phyloP scores from a whole-genome alignment of 2,329 filamentous ascomycete species.

The Corinectria fuckeliana region DNA sequence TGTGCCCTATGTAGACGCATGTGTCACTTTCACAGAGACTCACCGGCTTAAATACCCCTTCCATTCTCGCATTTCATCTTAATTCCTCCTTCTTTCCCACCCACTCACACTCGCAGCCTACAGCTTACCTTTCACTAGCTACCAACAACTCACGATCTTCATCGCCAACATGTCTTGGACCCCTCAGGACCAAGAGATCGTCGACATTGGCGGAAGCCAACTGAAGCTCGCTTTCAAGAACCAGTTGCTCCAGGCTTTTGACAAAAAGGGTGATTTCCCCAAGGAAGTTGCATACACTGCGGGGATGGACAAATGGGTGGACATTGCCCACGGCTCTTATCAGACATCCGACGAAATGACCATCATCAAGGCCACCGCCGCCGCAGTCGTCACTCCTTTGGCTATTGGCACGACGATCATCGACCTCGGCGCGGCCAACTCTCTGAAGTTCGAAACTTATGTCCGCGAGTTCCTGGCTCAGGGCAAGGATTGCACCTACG shows the following conservation, averaged over 20 bases:
- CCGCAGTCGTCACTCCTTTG: conserved; percentile 14
- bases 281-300: conserved; percentile 34
- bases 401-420: conserved; percentile 21
- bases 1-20: too few species aligned
- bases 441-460: conserved; percentile 31
- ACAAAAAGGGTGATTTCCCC: conserved; percentile 23
- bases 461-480: conserved; percentile 22
- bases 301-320: conserved; percentile 29
- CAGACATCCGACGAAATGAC: conserved; percentile 24
- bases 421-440: conserved; percentile 31
- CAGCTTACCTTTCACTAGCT: neutral
- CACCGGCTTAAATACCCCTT: too few species aligned
- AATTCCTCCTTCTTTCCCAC: neutral
- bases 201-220: conserved; percentile 31
- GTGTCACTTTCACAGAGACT: too few species aligned
- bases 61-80: neutral
- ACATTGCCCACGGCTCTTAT: conserved; percentile 25
- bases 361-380: conserved; percentile 28
- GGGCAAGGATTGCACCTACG: conserved; percentile 23
- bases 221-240: conserved; percentile 12
- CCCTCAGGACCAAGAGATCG: neutral
- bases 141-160: neutral
- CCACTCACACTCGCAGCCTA: neutral
- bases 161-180: neutral
- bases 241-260: conserved; percentile 21